A percentile compares a stretch with the other conserved stretches of the same genome.
Conservation (phyloP, 1,139 yeast species). For the Candida glucosophila region DNA sequence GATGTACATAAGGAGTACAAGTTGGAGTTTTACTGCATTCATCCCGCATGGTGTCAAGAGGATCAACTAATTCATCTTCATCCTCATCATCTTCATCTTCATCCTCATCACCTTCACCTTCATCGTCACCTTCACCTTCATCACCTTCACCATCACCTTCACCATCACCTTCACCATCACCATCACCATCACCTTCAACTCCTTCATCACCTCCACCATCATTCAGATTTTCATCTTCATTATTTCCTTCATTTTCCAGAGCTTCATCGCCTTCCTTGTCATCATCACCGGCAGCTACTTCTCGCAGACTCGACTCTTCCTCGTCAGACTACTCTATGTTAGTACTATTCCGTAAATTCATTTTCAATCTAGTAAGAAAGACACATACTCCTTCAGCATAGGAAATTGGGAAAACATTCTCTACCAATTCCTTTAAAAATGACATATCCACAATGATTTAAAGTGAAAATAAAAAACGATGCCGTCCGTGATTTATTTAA, state of each 20-base stretch:
- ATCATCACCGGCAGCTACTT: slow-evolving; percentile 7
- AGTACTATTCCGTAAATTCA: too few relatives aligned
- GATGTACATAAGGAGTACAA: slow-evolving; percentile 75
- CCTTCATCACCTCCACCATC: too few relatives aligned
- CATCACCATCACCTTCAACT: too few relatives aligned
- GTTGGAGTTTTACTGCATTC: slow-evolving; percentile 61
- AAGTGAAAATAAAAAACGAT: too few relatives aligned
- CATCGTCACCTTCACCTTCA: slow-evolving; percentile 45
- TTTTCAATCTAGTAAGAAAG: neutral
- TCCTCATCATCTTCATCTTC: slow-evolving; percentile 74
- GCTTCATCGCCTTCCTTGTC: slow-evolving; percentile 19
- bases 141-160: too few relatives aligned
- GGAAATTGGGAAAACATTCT: slow-evolving; percentile 76
- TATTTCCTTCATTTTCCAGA: too few relatives aligned
- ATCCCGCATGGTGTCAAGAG: slow-evolving; percentile 55
- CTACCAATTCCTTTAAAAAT: slow-evolving; percentile 72
- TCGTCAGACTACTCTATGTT: neutral
- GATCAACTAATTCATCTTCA: slow-evolving; percentile 67
- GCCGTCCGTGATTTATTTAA: too few relatives aligned
- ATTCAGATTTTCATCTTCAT: too few relatives aligned
- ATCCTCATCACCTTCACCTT: slow-evolving; percentile 60
- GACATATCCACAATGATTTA: slow-evolving; percentile 26
- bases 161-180: too few relatives aligned
- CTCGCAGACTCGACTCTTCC: slow-evolving; percentile 1
- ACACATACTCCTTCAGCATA: slow-evolving; percentile 71